Base-by-base conservation (phyloP, 768 basidiomycete species). In the Hydnomerulius pinastri region DNA sequence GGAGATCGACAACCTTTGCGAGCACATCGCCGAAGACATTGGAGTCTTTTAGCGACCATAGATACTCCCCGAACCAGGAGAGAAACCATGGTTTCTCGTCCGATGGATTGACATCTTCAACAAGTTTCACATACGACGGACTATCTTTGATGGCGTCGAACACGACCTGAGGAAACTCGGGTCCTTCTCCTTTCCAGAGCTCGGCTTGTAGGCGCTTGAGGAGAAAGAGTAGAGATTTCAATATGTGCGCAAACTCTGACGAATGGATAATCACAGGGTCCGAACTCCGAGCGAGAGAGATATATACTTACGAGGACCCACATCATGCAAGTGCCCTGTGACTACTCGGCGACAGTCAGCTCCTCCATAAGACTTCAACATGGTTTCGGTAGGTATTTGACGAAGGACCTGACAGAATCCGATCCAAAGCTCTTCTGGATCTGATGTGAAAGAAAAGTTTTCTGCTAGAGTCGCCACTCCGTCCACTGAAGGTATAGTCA, bases 101-200 rank as follows among this genome's bases (percentile, higher is more conserved):
- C 21, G 64, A 56, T 8, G 67, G 55, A 38, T 60, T 61, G 10
- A 63, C 52, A 4, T 64, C 68, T 46, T 73, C 71, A 11, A 90
- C 55, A 35, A 80, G 66, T 25, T 74, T 65, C 28, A 71, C 61
- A 61, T 80, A 86, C 6, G 75, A 72, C 3, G 73, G 64, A 64
- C 96, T 98, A 62, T 91, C 85, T 64, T 88, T 89, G 61, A 98
- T 79, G 12, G 86, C 79, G 60, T 90, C 91, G 59, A 96, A 86
- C 6, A 92, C 78, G 29, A 87, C 77, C 56, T 85, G 80, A 3
- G 92, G 86, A 60, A 85, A 90, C 59, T 90, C 85, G 4, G 81
- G 73, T 1, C 79, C 78, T 56, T 90, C 85, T 24, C 77, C 80
- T 17, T 73, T 64, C 95, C 96, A 98, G 12, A 92, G 64, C 10